These are phyloP conservation scores for Phytophthora sp. DNA, from an alignment of 352 stramenopile genomes.

Conservation along the genomic window DNA sequence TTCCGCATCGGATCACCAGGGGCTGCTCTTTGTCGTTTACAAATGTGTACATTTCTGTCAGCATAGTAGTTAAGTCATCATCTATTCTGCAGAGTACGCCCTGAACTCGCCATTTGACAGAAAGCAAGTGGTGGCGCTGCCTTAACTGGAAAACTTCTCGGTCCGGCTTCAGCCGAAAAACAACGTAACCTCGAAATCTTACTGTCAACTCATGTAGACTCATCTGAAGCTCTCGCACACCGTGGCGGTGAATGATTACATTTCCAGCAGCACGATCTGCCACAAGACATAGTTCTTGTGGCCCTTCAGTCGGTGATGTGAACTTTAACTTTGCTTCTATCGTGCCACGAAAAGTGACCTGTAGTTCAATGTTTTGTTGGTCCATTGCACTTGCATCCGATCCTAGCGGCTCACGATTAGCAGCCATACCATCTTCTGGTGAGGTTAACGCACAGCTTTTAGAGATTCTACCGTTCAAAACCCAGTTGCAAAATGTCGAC, in stretches of 20 bases:
- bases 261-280: conserved; percentile 53
- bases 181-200: conserved; percentile 49
- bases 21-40: conserved; percentile 61
- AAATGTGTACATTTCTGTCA: conserved; percentile 63
- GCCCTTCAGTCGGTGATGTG: conserved; percentile 40
- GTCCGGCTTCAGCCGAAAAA: conserved; percentile 60
- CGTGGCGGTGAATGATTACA: conserved; percentile 53
- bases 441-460: conserved; percentile 8
- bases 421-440: conserved; percentile 24
- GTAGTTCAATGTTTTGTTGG: conserved; percentile 52
- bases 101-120: conserved; percentile 62
- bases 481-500: conserved; percentile 30
- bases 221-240: conserved; percentile 50
- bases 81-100: conserved; percentile 50
- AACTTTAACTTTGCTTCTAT: conserved; percentile 49
- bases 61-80: conserved; percentile 46
- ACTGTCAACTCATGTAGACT: conserved; percentile 55
- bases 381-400: background rate
- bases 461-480: conserved; percentile 17
- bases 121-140: conserved; percentile 38
- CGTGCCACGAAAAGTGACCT: conserved; percentile 61
- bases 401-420: conserved; percentile 9
- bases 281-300: conserved; percentile 40
- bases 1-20: conserved; percentile 61
- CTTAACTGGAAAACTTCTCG: conserved; percentile 60